These are phyloP conservation scores for Pleurotus ostreatus DNA, from an alignment of 768 basidiomycete genomes.

Conservation along the genomic window DNA sequence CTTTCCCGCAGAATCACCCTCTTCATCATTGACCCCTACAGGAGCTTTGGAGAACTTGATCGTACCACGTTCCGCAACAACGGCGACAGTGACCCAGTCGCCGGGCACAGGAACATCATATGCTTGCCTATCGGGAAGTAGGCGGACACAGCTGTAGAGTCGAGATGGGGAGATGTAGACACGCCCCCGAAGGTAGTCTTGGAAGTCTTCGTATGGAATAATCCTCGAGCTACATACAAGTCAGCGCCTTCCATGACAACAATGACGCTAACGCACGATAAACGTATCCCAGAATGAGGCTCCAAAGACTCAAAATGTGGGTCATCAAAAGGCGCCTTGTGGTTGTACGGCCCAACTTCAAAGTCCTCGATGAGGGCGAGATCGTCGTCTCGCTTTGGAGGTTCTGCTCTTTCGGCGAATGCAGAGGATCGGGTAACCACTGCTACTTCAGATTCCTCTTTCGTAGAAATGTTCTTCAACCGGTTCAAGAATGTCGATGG, in stretches of 20 bases:
- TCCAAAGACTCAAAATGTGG: slow-evolving; percentile 76
- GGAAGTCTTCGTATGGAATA: slow-evolving; percentile 71
- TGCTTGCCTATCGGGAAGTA: slow-evolving; percentile 71
- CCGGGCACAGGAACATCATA: slow-evolving; percentile 91
- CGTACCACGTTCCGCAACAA: slow-evolving; percentile 87
- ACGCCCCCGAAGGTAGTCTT: slow-evolving; percentile 76
- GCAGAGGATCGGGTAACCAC: slow-evolving; percentile 18
- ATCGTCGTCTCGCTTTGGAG: slow-evolving; percentile 48
- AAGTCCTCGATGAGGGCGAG: slow-evolving; percentile 76
- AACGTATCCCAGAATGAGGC: slow-evolving; percentile 85
- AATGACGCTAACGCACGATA: slow-evolving; percentile 55
- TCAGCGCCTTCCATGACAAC: not conserved
- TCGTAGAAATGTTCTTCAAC: slow-evolving; percentile 34
- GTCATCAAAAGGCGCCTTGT: slow-evolving; percentile 67
- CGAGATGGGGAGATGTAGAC: slow-evolving; percentile 87
- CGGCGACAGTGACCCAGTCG: slow-evolving; percentile 95
- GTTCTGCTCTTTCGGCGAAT: slow-evolving; percentile 31
- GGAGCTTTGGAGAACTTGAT: slow-evolving; percentile 71
- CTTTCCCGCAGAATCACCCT: slow-evolving; percentile 27
- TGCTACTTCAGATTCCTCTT: not conserved
- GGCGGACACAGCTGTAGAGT: slow-evolving; percentile 81
- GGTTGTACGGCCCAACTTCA: slow-evolving; percentile 72
- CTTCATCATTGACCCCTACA: slow-evolving; percentile 47
- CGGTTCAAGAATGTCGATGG: slow-evolving; percentile 53
- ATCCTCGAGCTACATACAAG: slow-evolving; percentile 54